A percentile compares a stretch with the other conserved stretches of the same genome.
Evolutionary conservation across 768 basidiomycete species (phyloP).

Genomic region (Lactifluus hygrophoroides): DNA sequence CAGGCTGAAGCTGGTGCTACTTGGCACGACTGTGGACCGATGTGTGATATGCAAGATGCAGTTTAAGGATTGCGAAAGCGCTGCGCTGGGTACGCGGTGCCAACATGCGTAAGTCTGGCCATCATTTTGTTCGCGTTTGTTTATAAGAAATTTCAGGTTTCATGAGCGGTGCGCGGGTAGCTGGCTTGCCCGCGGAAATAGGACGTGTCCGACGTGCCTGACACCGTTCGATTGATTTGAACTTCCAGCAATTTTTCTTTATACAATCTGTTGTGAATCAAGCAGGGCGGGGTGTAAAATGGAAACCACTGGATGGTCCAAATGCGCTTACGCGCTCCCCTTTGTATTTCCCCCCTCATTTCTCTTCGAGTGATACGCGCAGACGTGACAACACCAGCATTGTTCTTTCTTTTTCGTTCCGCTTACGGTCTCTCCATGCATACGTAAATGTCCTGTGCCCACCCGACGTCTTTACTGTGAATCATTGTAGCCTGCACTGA

Average conservation of each 20-base stretch:
- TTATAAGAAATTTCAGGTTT: conserved; percentile 3
- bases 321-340: neutral
- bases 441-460: neutral
- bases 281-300: neutral
- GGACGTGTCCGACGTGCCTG: conserved; percentile 12
- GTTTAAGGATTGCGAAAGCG: conserved; percentile 17
- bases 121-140: neutral
- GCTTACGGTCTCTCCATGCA: neutral
- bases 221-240: conserved; percentile 9
- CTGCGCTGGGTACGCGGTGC: conserved; percentile 11
- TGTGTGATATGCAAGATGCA: conserved; percentile 17
- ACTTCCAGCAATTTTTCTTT: neutral
- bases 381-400: neutral
- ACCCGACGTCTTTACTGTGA: neutral
- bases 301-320: conserved; percentile 1
- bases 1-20: conserved; percentile 19
- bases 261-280: neutral
- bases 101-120: conserved; percentile 16
- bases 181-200: conserved; percentile 13
- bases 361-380: neutral
- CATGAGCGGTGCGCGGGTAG: conserved; percentile 18
- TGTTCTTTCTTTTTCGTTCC: neutral
- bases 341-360: neutral
- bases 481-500: neutral
- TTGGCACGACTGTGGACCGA: conserved; percentile 17